Base-by-base conservation (phyloP, 2,329 filamentous ascomycete genomes). In the Clonostachys sp. region DNA sequence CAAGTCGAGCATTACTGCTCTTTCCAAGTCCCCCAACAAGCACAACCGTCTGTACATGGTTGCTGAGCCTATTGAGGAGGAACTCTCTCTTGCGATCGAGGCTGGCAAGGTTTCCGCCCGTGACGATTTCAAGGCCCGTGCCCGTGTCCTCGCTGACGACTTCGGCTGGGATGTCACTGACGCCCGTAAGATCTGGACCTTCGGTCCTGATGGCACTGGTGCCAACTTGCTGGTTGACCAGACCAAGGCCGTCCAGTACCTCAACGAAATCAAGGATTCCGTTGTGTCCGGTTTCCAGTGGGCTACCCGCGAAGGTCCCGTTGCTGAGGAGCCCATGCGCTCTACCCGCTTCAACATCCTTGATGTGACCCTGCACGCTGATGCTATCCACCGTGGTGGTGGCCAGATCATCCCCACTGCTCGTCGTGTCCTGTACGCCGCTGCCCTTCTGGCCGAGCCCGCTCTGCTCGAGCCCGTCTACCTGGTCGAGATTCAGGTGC, bases 1-100 rank as follows among this genome's bases (percentile, higher is more conserved):
- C 64, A 84, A 84, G 68, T 97, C 94, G 48, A 89, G 85, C 83
- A 97, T 97, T 66, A 95, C 89, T 66, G 94, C 94, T 60, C 82
- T 99, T 65, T 97, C 94, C 75, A 99, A 99, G 83, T 99, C 94
- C 44, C 94, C 94, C 79, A 99, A 99, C 89, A 99, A 99, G 90
- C 94, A 99, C 88, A 99, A 99, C 84, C 92, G 94, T 91, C 83
- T 99, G 53, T 99, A 97, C 82, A 86, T 99, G 77, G 83, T 82
- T 73, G 94, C 94, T 57, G 78, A 91, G 76, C 94, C 94, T 62
- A 81, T 99, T 48, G 83, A 83, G 42, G 94, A 99, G 83, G 94
- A 97, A 62, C 86, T 99, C 52, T 81, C 89, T 62, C 83, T 84
- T 66, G 89, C 87, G 65, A 99, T 99, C 57, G 94, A 99, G 80